Conservation (phyloP, 768 basidiomycete species). For the Jaapia argillacea region DNA sequence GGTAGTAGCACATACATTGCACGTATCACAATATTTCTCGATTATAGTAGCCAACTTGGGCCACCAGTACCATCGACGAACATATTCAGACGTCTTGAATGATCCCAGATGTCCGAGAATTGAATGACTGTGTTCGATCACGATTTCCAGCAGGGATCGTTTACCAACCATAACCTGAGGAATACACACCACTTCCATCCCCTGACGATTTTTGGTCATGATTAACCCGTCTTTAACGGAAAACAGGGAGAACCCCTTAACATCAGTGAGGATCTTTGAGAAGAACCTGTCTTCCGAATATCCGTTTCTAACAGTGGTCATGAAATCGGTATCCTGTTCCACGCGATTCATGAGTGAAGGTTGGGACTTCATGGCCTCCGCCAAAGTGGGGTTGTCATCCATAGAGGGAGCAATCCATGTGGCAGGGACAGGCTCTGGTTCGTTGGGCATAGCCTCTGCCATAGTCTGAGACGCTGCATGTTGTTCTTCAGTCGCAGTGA, state of each 20-base stretch:
- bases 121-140: conserved; percentile 12
- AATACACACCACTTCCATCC: conserved; percentile 6
- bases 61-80: conserved; percentile 13
- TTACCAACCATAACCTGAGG: background rate
- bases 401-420: too few relatives aligned
- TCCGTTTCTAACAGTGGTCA: conserved; percentile 1
- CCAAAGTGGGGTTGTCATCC: too few relatives aligned
- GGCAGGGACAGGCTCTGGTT: too few relatives aligned
- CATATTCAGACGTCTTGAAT: conserved; percentile 11
- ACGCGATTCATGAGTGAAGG: too few relatives aligned
- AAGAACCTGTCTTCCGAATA: conserved; percentile 23
- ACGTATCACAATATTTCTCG: conserved; percentile 10
- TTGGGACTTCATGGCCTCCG: too few relatives aligned
- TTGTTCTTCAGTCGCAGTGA: too few relatives aligned
- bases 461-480: too few relatives aligned
- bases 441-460: too few relatives aligned
- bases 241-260: too few relatives aligned
- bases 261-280: background rate
- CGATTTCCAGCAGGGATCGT: conserved; percentile 6
- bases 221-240: background rate
- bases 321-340: too few relatives aligned
- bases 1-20: conserved; percentile 1
- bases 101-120: conserved; percentile 12
- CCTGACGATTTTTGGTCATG: conserved; percentile 1
- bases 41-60: conserved; percentile 5